Conservation (phyloP, 2,329 filamentous ascomycete genomes). For the Colletotrichum sp. region DNA sequence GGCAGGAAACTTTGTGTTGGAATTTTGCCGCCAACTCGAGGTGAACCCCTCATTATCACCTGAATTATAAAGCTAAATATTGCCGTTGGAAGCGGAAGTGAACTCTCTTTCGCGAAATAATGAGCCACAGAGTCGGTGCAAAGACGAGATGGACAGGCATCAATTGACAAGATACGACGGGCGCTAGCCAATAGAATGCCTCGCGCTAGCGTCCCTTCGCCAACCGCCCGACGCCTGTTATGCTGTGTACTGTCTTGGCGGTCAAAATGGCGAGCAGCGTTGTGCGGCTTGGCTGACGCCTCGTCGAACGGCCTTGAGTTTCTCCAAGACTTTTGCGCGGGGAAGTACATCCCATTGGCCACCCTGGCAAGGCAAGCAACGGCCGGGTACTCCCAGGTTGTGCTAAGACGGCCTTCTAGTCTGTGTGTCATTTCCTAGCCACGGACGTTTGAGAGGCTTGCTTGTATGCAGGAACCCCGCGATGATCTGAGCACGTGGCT, state of each 20-base stretch:
- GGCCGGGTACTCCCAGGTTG: background rate
- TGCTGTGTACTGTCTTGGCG: background rate
- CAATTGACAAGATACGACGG: background rate
- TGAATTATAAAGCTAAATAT: background rate
- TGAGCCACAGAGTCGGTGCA: background rate
- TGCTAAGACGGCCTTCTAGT: background rate
- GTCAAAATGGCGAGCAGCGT: background rate
- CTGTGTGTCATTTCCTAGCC: background rate
- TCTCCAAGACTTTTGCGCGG: background rate
- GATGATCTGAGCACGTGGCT: background rate
- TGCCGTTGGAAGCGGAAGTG: background rate
- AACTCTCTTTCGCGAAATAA: background rate
- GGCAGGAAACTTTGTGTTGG: background rate
- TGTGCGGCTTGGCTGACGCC: slow-evolving; percentile 14
- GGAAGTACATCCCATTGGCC: background rate
- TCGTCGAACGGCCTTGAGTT: slow-evolving; percentile 8
- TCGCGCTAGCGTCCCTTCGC: background rate
- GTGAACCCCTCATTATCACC: background rate
- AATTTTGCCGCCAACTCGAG: background rate
- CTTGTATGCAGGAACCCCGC: background rate
- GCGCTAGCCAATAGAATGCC: background rate
- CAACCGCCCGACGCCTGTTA: background rate
- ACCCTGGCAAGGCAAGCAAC: background rate
- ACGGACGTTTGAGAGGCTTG: background rate
- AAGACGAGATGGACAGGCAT: background rate